These are phyloP conservation scores for Clavispora carvajalis DNA, from an alignment of 805 yeast species.

Conservation along the genomic window DNA sequence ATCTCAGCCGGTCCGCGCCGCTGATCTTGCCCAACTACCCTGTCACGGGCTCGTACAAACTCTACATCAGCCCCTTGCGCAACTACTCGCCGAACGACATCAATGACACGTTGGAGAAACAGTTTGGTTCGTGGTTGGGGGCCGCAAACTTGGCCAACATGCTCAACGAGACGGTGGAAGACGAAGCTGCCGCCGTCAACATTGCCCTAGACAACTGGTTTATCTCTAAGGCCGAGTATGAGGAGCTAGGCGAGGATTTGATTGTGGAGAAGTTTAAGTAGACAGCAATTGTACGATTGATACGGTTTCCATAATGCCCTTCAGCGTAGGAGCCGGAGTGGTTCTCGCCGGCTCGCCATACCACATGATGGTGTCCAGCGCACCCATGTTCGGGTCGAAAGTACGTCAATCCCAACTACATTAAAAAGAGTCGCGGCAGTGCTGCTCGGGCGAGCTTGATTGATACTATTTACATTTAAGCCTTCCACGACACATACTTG, in stretches of 20 bases:
- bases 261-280: conserved; percentile 42
- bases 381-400: no score
- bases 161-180: conserved; percentile 41
- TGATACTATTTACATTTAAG: conserved; percentile 20
- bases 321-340: no score
- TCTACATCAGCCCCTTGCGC: conserved; percentile 18
- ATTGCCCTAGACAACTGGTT: conserved; percentile 47
- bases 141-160: conserved; percentile 62
- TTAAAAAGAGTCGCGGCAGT: no score
- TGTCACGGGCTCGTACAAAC: conserved; percentile 23
- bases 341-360: no score
- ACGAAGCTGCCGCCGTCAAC: conserved; percentile 21
- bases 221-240: conserved; percentile 58
- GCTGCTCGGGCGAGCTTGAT: no score
- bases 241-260: conserved; percentile 52
- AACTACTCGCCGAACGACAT: conserved; percentile 24
- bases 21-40: conserved; percentile 43
- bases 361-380: no score
- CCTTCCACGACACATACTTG: conserved; percentile 39
- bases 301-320: no score
- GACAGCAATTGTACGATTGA: no score
- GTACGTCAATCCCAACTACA: background rate
- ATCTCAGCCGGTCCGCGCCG: conserved; percentile 42
- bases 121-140: conserved; percentile 65
- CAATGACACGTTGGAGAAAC: conserved; percentile 45